These are phyloP conservation scores for Paracoccidioides brasiliensis DNA, from an alignment of 2,329 filamentous ascomycete species.

Conservation along the genomic window DNA sequence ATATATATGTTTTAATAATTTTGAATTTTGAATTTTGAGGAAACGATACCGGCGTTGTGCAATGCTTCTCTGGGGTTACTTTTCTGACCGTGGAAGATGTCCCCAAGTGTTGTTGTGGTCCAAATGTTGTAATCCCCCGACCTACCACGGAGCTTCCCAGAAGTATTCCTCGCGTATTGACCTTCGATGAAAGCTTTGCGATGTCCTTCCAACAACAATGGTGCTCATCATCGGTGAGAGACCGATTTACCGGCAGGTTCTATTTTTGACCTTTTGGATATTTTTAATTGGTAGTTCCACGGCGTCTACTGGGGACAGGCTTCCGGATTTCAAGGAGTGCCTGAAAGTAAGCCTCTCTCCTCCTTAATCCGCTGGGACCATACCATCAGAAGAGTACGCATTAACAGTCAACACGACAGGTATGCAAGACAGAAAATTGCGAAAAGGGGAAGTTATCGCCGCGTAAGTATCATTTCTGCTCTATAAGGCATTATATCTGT, in stretches of 20 bases:
- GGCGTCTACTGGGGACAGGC: conserved; percentile 69
- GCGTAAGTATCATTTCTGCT: conserved; percentile 42
- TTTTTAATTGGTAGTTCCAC: conserved; percentile 28
- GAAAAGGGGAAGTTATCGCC: conserved; percentile 51
- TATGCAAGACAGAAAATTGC: conserved; percentile 74
- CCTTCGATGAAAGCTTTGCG: background rate
- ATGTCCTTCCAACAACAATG: conserved; percentile 7
- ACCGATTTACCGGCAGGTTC: conserved; percentile 12
- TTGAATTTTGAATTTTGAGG: background rate
- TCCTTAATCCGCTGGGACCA: background rate
- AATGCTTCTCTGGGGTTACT: background rate
- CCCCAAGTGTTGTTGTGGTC: background rate
- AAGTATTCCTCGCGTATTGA: background rate
- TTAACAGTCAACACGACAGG: conserved; percentile 35
- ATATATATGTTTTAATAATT: background rate
- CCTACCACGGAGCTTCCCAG: background rate
- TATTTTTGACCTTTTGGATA: conserved; percentile 22
- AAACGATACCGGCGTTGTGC: too few species aligned
- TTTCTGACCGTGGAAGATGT: background rate
- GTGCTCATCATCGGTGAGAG: conserved; percentile 3
- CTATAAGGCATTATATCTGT: conserved; percentile 6
- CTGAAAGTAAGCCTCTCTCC: conserved; percentile 50
- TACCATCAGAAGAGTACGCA: conserved; percentile 9
- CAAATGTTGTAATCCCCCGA: conserved; percentile 2
- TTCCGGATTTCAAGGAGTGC: conserved; percentile 80